These are phyloP conservation scores for Aspergillus unguis DNA, from an alignment of 2,329 filamentous ascomycete species.

Conservation along the genomic window DNA sequence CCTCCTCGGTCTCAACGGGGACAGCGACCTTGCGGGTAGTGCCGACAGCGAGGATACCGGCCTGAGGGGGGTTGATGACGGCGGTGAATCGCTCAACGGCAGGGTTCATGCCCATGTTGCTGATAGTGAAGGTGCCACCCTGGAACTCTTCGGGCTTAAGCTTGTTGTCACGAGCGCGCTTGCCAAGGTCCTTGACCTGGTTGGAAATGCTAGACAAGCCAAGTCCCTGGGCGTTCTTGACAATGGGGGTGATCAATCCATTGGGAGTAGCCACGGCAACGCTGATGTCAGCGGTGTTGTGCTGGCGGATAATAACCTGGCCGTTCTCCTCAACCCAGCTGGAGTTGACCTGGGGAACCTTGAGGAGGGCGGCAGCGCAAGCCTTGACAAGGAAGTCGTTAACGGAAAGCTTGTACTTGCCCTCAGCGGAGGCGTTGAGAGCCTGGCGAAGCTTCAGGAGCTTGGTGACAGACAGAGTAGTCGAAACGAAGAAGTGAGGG, in stretches of 20 bases:
- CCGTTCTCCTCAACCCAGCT: slow-evolving; percentile 82
- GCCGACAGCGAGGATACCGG: slow-evolving; percentile 89
- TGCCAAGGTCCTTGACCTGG: slow-evolving; percentile 93
- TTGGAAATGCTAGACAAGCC: slow-evolving; percentile 85
- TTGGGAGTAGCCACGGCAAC: slow-evolving; percentile 91
- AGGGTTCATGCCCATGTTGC: slow-evolving; percentile 99
- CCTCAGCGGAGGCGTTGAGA: slow-evolving; percentile 81
- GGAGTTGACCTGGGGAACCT: slow-evolving; percentile 93
- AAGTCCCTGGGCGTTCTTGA: slow-evolving; percentile 80
- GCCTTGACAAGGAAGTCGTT: slow-evolving; percentile 99
- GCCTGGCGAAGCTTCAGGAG: slow-evolving; percentile 93
- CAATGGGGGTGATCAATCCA: slow-evolving; percentile 96
- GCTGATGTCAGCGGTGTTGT: slow-evolving; percentile 88
- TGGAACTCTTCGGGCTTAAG: slow-evolving; percentile 99
- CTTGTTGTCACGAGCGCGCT: slow-evolving; percentile 94
- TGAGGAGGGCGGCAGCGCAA: slow-evolving; percentile 79
- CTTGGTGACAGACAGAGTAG: slow-evolving; percentile 87
- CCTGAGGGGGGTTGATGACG: slow-evolving; percentile 98
- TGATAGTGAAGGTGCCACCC: slow-evolving; percentile 97
- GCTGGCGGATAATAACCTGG: slow-evolving; percentile 77
- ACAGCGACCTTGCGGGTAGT: slow-evolving; percentile 94
- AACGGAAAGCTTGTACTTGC: slow-evolving; percentile 98
- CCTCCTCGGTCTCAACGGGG: slow-evolving; percentile 79
- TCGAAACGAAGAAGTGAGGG: slow-evolving; percentile 97
- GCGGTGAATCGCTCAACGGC: slow-evolving; percentile 96